These are phyloP conservation scores for Xanthoparmelia taractica DNA, from an alignment of 495 filamentous ascomycete genomes.

Conservation along the genomic window DNA sequence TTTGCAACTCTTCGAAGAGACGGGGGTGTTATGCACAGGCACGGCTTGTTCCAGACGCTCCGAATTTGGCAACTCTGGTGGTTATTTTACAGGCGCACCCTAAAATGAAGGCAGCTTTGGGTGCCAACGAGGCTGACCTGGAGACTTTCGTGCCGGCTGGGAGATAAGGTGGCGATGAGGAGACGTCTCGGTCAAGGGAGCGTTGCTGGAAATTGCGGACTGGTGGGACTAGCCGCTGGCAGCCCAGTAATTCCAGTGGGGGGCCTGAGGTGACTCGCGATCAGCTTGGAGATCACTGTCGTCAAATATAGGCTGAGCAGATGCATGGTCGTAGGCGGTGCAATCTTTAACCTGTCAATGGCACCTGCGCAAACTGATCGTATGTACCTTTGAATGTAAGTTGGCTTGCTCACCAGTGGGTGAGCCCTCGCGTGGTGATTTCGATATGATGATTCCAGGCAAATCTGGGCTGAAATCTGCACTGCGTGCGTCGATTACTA, in stretches of 20 bases:
- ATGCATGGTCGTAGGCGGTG: neutral
- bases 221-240: neutral
- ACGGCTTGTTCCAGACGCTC: neutral
- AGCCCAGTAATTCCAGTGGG: neutral
- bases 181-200: neutral
- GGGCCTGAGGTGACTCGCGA: neutral
- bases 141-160: neutral
- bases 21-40: neutral
- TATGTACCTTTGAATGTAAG: neutral
- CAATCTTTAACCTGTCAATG: neutral
- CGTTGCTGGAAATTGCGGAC: neutral
- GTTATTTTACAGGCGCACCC: neutral
- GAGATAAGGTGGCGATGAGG: neutral
- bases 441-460: neutral
- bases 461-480: neutral
- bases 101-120: neutral
- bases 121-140: neutral
- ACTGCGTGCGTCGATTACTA: neutral
- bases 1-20: neutral
- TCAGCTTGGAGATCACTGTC: neutral
- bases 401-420: neutral
- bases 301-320: neutral
- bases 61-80: neutral
- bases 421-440: neutral
- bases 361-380: neutral